Conservation (phyloP, 164 flowering plant genomes). For the Nelumbo lutea region DNA sequence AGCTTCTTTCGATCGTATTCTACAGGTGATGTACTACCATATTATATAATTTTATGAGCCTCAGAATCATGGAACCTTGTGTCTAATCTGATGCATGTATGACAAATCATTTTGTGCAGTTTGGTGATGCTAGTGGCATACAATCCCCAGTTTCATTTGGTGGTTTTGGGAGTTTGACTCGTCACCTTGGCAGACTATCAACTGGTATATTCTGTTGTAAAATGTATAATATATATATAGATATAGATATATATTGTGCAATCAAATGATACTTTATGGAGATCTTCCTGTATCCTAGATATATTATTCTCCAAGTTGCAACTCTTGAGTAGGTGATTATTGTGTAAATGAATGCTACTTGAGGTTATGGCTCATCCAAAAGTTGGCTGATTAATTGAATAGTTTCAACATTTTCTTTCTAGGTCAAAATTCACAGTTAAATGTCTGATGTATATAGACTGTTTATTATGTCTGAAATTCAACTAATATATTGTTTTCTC, state of each 20-base stretch:
- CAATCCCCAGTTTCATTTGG: constrained; percentile 99
- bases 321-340: not conserved
- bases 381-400: too few species aligned
- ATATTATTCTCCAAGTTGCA: not conserved
- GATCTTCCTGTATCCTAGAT: not conserved
- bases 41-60: constrained; percentile 12
- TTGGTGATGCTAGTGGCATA: constrained; percentile 98
- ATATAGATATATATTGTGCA: not conserved
- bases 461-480: not conserved
- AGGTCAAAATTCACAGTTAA: not conserved
- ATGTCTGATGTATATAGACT: not conserved
- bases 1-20: constrained; percentile 74
- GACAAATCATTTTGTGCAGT: constrained; percentile 45
- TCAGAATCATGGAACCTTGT: constrained; percentile 8
- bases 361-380: not conserved
- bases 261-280: not conserved
- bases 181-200: constrained; percentile 85
- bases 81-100: constrained; percentile 14
- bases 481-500: constrained; percentile 13
- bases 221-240: not conserved
- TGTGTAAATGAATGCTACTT: not conserved
- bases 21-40: constrained; percentile 54
- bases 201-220: constrained; percentile 36
- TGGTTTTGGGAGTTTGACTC: constrained; percentile 95
- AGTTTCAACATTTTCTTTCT: too few species aligned